phyloP scores from a whole-genome alignment of 768 basidiomycete species.

The Coprinopsis strossmayeri region DNA sequence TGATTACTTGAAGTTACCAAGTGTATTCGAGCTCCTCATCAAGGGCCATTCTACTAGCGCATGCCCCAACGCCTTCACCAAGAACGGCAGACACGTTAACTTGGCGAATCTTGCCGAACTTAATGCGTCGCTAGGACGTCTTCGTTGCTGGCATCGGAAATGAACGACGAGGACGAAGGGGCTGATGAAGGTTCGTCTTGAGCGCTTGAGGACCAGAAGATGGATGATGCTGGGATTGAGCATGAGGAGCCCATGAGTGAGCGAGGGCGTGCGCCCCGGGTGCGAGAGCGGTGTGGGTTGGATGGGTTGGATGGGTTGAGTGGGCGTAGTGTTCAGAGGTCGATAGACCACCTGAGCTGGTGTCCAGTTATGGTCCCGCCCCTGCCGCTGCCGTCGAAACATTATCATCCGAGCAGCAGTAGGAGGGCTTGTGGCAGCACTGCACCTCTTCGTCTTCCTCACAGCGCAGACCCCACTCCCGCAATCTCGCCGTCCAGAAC shows the following conservation, averaged over 20 bases:
- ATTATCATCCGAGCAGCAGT: not conserved
- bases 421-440: constrained; percentile 7
- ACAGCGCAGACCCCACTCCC: constrained; percentile 74
- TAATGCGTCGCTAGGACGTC: constrained; percentile 65
- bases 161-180: not conserved
- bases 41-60: constrained; percentile 84
- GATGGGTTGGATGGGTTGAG: constrained; percentile 60
- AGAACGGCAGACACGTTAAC: constrained; percentile 76
- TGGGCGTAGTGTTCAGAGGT: constrained; percentile 11
- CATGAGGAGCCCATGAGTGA: not conserved
- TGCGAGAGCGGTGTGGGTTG: not conserved
- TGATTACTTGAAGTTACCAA: constrained; percentile 9
- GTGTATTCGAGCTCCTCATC: constrained; percentile 67
- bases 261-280: not conserved
- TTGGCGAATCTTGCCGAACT: constrained; percentile 61
- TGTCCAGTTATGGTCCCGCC: too few relatives aligned
- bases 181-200: not conserved
- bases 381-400: not conserved
- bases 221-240: too few relatives aligned
- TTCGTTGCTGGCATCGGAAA: not conserved
- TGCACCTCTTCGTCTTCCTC: constrained; percentile 59
- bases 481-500: constrained; percentile 80
- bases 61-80: constrained; percentile 75
- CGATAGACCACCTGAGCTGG: too few relatives aligned
- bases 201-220: constrained; percentile 22